Conservation (phyloP, 177 flowering plant species). For the Vitis hybrid region DNA sequence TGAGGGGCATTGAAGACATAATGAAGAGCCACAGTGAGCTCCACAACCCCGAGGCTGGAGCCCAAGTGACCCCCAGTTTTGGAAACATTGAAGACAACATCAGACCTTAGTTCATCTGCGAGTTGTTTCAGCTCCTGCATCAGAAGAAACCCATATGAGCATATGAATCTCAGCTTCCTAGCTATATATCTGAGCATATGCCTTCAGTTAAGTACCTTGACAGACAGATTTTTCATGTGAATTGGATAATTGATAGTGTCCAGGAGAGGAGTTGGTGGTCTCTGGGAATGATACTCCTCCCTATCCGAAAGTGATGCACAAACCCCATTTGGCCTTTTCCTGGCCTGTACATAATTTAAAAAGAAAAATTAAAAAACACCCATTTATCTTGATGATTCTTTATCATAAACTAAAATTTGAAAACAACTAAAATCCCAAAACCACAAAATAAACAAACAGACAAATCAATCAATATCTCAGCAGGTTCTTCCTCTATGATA, state of each 20-base stretch:
- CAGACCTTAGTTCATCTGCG: slow-evolving; percentile 82
- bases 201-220: slow-evolving; percentile 41
- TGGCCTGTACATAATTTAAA: slow-evolving; percentile 37
- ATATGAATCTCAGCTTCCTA: not conserved
- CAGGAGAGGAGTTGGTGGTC: slow-evolving; percentile 87
- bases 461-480: not conserved
- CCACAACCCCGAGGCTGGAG: slow-evolving; percentile 94
- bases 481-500: too few species aligned
- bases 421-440: slow-evolving; percentile 1
- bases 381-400: slow-evolving; percentile 16
- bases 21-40: slow-evolving; percentile 96
- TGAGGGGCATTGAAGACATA: slow-evolving; percentile 84
- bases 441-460: not conserved
- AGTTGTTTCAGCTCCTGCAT: slow-evolving; percentile 88
- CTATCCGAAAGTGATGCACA: slow-evolving; percentile 68
- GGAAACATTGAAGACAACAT: slow-evolving; percentile 85
- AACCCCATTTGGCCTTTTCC: slow-evolving; percentile 44
- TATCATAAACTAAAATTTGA: slow-evolving; percentile 3
- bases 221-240: slow-evolving; percentile 94
- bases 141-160: not conserved
- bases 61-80: slow-evolving; percentile 96
- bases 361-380: slow-evolving; percentile 16
- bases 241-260: slow-evolving; percentile 93
- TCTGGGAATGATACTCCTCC: slow-evolving; percentile 69
- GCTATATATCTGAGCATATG: not conserved